Evolutionary conservation across 805 yeast genomes (phyloP), one percentile per base, ranked within the genome.

Genomic region (Candida patagonica): DNA sequence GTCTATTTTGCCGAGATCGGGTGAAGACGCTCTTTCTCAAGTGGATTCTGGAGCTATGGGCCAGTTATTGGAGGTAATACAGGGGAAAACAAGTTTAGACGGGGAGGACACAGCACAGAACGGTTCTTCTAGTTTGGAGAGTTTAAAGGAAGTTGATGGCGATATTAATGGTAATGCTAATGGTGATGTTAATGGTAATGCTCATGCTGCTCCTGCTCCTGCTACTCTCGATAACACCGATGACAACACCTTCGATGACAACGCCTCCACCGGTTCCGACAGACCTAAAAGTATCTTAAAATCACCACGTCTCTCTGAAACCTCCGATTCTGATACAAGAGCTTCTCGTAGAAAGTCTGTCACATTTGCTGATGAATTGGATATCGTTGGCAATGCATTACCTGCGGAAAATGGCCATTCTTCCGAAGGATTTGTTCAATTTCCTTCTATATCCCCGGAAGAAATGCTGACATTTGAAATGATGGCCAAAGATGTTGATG

Each of bases 1-100:
- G n/a, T 48, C 62, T 2, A 63, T 75, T 2, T 62, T 61, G 23
- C 73, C 73, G 0, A 62, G 27, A 10, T 23, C 27, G 3, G 37
- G 37, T 9, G 13, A 29, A 29, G 27, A 23, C 16, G 26, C 37
- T 12, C 13, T 33, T 3, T 6, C 26, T 12, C 19, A 13, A 6
- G 16, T 33, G 20, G 26, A 21, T 13, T 13, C 27, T 22, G 37
- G 24, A n/a, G 27, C 23, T 3, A 33, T 33, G 27, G n/a, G 16
- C 16, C 13, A n/a, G 21, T 20, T 33, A 15, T 23, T 33, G 24
- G 37, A 33, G 9, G 24, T n/a, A 4, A 33, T 33, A n/a, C n/a
- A n/a, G n/a, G n/a, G n/a, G n/a, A n/a, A n/a, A n/a, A n/a, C n/a
- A n/a, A n/a, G n/a, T n/a, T n/a, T n/a, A n/a, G n/a, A n/a, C n/a